Evolutionary conservation across 192 early-diverging fungal species (phyloP), one percentile per base, ranked within the genome.

Genomic region (Coemansia aciculifera): DNA sequence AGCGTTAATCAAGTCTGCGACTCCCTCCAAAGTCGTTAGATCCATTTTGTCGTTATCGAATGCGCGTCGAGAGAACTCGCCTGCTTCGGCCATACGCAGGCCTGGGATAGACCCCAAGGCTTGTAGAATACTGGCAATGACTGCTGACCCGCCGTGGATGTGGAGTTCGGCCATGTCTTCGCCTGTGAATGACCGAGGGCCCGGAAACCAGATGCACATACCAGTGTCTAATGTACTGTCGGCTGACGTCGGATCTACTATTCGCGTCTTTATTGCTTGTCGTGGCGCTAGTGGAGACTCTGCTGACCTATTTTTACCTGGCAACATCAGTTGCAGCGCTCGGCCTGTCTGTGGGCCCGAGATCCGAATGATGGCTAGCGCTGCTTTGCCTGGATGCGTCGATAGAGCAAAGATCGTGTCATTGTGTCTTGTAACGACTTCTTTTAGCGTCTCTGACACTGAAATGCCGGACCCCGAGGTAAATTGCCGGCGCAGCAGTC

Each of bases 161-260:
- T 93, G 90, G 39, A 92, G 79, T 64, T 93, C 92, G 5, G 86
- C 88, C 44, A 86, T 85, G 69, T 92, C 90, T 57, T 93, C 90
- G 9, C 92, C 90, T 0, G 92, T 93, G 54, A 86, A 93, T 15
- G 90, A 91, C 13, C 77, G 78, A 0, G 89, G 91, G 2, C 52
- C 52, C 0, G 78, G 70, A 23, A 81, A 73, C 66, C 67, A 81
- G 37, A 81, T 38, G 48, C 70, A 67, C 13, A 81, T 24, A 2
- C 85, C 89, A 13, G 79, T 84, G 62, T 93, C 91, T 29, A 93
- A 60, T 1, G 85, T 59, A 27, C 86, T 74, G 0, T 60, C 49
- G 11, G 78, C 68, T 34, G 67, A 71, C 34, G 84, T 81, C 1
- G 79, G 74, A 49, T 72, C 59, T 11, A 62, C 73, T 17, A 78